Percentiles rank a stretch among this genome's conserved stretches.
Evolutionary conservation across 805 yeast species (phyloP).

Genomic region (Candida montana): DNA sequence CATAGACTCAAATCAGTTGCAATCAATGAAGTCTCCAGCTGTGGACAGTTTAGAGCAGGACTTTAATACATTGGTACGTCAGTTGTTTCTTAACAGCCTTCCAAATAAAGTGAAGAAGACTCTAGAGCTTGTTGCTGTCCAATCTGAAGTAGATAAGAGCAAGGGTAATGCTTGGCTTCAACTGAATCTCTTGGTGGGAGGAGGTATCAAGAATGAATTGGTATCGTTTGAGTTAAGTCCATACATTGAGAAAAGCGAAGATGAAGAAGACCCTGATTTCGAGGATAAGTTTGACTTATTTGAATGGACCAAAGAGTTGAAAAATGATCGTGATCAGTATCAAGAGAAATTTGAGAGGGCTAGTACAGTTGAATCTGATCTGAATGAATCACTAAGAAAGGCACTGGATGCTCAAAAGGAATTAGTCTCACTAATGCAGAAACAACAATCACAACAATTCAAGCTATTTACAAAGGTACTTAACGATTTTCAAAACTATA

Average conservation of each 20-base stretch:
- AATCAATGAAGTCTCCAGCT: neutral
- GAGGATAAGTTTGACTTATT: constrained; percentile 18
- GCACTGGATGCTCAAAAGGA: constrained; percentile 10
- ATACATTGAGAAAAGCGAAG: constrained; percentile 2
- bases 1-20: neutral
- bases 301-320: constrained; percentile 16
- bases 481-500: constrained; percentile 19
- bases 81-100: constrained; percentile 4
- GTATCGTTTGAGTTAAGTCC: constrained; percentile 6
- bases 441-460: constrained; percentile 13
- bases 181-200: constrained; percentile 5
- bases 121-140: constrained; percentile 3
- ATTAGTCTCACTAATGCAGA: constrained; percentile 6
- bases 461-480: constrained; percentile 17
- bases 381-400: neutral
- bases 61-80: constrained; percentile 1
- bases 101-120: constrained; percentile 2
- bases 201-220: constrained; percentile 11
- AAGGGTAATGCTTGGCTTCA: neutral
- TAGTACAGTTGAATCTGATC: neutral
- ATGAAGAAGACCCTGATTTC: constrained; percentile 2
- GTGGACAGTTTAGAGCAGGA: constrained; percentile 3
- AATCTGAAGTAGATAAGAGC: neutral
- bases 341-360: neutral
- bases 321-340: constrained; percentile 8